A percentile compares a stretch with the other conserved stretches of the same genome.
These are phyloP conservation scores for Curvularia lunata DNA, from an alignment of 2,329 filamentous ascomycete genomes.

Conservation along the genomic window DNA sequence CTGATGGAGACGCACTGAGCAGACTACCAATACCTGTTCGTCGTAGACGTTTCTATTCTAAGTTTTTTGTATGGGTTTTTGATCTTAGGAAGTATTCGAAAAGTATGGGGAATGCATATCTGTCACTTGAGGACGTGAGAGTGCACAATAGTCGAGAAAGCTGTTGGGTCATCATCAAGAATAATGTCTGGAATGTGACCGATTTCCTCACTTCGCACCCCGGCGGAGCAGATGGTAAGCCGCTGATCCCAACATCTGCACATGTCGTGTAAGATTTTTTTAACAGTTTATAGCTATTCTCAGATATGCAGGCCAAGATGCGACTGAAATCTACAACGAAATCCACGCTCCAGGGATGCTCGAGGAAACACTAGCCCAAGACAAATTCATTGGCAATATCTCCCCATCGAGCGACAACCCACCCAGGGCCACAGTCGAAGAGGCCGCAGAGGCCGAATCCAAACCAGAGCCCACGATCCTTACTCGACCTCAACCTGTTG, in stretches of 20 bases:
- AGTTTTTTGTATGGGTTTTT: neutral
- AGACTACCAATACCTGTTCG: neutral
- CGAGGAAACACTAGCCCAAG: constrained; percentile 41
- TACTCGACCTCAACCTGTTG: neutral
- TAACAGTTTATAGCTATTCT: constrained; percentile 19
- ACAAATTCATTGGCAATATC: constrained; percentile 21
- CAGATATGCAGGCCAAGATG: constrained; percentile 31
- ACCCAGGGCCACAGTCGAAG: neutral
- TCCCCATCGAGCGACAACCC: neutral
- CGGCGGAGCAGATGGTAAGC: constrained; percentile 54
- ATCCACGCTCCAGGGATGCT: constrained; percentile 56
- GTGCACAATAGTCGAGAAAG: constrained; percentile 12
- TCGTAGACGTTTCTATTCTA: neutral
- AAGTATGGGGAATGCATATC: neutral
- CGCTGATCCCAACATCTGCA: too few relatives aligned
- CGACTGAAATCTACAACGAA: constrained; percentile 54
- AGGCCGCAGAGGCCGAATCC: neutral
- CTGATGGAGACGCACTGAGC: neutral
- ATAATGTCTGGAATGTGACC: constrained; percentile 69
- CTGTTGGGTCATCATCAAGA: constrained; percentile 71
- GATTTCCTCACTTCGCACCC: constrained; percentile 66
- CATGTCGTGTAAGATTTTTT: neutral
- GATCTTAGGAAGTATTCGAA: neutral
- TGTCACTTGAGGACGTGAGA: neutral
- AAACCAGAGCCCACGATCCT: neutral